Evolutionary conservation across 345 rosid genomes (phyloP), one percentile per base, ranked within the genome.

Genomic region (Reutealis trisperma): DNA sequence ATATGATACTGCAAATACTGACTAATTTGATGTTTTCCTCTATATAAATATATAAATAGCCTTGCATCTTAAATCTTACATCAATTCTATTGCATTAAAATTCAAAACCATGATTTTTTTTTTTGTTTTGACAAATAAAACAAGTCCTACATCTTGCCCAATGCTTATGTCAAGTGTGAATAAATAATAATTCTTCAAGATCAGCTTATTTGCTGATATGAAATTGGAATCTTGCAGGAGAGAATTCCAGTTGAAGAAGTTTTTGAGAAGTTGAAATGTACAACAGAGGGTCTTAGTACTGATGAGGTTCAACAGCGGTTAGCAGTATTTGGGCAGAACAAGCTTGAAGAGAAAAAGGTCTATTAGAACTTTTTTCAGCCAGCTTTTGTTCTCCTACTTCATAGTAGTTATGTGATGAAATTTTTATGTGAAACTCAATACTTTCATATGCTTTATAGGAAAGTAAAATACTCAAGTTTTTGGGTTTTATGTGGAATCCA

Each of bases 401-500:
- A 8, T 1, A 60, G 3, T 24, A 21, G 55, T 54, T 18, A 54
- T 18, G 3, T 54, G 21, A 54, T 16, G 5, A 1, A 15, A 0
- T 6, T 5, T 27, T 57, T 66, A 62, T 68, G 60, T 19, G 42
- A n/a, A 71, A 79, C 30, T 71, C 49, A 13, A 0, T 37, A 12
- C 27, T 54, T 42, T 44, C 45, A 59, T 51, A 51, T 63, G 32
- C 68, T 72, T 63, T 72, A 11, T 80, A 88, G 91, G 91, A 88
- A 79, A 87, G 79, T 22, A 88, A 88, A 84, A 67, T 88, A 66
- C 87, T 90, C 55, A 88, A 85, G 71, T 86, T 90, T 80, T 74
- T 87, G 71, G 90, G 89, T 21, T 90, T 88, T 79, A 90, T 88
- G 94, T 88, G 91, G 90, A 88, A 88, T 80, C 90, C 90, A 27